These are phyloP conservation scores for Penicillium sp. DNA, from an alignment of 2,329 filamentous ascomycete species.

Conservation along the genomic window DNA sequence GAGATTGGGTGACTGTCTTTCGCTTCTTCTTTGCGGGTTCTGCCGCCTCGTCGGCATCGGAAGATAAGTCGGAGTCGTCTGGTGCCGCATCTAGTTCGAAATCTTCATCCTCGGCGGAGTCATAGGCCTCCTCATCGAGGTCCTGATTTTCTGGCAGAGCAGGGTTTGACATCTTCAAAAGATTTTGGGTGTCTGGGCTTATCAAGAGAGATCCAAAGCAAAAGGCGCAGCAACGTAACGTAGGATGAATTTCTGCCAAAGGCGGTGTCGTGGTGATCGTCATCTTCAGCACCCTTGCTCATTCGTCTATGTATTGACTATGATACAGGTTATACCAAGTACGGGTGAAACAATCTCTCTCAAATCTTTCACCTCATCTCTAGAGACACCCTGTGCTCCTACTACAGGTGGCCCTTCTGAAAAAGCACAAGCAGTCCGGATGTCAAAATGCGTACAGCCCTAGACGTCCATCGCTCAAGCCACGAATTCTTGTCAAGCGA, in stretches of 20 bases:
- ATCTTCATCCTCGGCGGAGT: conserved; percentile 41
- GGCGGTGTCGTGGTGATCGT: conserved; percentile 11
- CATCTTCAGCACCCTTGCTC: background rate
- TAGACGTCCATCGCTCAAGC: background rate
- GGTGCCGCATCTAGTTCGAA: conserved; percentile 36
- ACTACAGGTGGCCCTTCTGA: background rate
- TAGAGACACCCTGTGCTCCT: background rate
- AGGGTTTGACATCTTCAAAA: conserved; percentile 17
- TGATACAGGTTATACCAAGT: background rate
- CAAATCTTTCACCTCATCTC: background rate
- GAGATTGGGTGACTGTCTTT: conserved; percentile 29
- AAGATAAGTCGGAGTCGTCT: conserved; percentile 37
- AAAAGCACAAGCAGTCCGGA: background rate
- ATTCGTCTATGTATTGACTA: background rate
- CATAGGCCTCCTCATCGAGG: conserved; percentile 36
- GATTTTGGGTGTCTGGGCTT: background rate
- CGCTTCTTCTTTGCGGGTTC: conserved; percentile 41
- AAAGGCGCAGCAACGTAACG: background rate
- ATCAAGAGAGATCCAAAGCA: background rate
- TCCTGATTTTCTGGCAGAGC: conserved; percentile 19
- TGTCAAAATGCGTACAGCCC: too few relatives aligned
- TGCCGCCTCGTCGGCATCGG: conserved; percentile 31
- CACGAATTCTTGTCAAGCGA: background rate
- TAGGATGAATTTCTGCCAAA: conserved; percentile 24
- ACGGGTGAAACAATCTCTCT: background rate